Percentiles rank a stretch among this genome's conserved stretches.
Evolutionary conservation across 257 asterid species (phyloP).

Genomic region (Prunella vulgaris): DNA sequence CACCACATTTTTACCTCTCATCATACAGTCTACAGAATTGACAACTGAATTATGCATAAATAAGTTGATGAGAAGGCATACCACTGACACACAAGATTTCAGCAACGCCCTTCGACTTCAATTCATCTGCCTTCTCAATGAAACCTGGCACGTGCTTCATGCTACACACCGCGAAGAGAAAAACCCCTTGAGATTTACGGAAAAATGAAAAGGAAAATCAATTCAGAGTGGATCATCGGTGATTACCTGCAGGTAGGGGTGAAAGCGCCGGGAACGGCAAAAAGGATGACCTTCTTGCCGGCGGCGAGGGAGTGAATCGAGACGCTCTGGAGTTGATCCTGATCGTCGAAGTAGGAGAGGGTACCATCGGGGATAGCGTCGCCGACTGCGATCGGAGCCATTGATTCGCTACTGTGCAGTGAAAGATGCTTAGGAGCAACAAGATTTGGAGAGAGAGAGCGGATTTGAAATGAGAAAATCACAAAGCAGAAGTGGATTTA

Average conservation of each 20-base stretch:
- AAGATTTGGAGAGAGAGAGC: too few species aligned
- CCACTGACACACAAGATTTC: constrained; percentile 39
- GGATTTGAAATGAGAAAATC: constrained; percentile 1
- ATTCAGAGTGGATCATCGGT: neutral
- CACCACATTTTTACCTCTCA: neutral
- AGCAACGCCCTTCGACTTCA: constrained; percentile 73
- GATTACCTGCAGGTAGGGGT: constrained; percentile 90
- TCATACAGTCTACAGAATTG: neutral
- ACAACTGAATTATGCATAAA: neutral
- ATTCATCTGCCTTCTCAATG: constrained; percentile 70
- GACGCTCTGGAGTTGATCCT: constrained; percentile 64
- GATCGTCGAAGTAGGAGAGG: constrained; percentile 62
- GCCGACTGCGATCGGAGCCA: constrained; percentile 77
- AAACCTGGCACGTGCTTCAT: constrained; percentile 93
- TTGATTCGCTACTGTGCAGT: constrained; percentile 15
- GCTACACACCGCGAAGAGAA: constrained; percentile 31
- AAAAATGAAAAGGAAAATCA: neutral
- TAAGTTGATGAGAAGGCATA: constrained; percentile 3
- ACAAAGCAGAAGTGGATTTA: neutral
- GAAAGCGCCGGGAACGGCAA: constrained; percentile 93
- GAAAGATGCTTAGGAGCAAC: neutral
- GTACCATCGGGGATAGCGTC: constrained; percentile 70
- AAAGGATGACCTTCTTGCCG: constrained; percentile 68
- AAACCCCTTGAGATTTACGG: neutral
- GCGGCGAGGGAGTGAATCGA: constrained; percentile 70